Base-by-base conservation (phyloP, 2,329 filamentous ascomycete genomes). In the Pseudogymnoascus sp. region DNA sequence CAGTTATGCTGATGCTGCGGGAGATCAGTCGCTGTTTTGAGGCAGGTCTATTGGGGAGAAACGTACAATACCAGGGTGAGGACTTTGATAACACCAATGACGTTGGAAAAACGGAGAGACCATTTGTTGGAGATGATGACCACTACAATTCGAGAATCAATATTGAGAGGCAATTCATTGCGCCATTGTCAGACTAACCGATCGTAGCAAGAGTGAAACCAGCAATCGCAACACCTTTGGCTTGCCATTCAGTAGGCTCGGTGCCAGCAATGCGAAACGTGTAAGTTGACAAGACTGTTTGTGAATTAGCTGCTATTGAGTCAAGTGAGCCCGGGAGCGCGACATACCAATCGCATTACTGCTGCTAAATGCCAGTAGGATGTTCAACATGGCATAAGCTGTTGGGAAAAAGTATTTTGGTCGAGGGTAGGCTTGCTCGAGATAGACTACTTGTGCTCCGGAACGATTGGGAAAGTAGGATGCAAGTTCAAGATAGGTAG, bases 401-500 rank as follows among this genome's bases (percentile, higher is more conserved):
- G 84, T 83, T 0, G 86, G 85, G 59, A 89, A 84, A 65, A 89
- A 79, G 69, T 84, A 87, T 62, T 78, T 81, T 0, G 87, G 87
- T 1, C 84, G 78, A 0, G 86, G 86, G 66, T 82, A 90, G 0
- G 85, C 83, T 69, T 89, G 87, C 67, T 89, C 87, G 0, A 89
- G 78, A 67, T 88, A 89, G 0, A 87, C 86, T 0, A 87, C 86
- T 68, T 89, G 85, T 0, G 82, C 81, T 0, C 86, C 87, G 1
- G 83, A 87, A 6, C 87, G 82, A 69, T 82, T 88, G 0, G 86
- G 86, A 64, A 89, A 89, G 65, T 85, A 89, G 0, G 83, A 79
- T 0, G 85, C 81, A 12, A 83, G 82, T 68, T 89, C 87, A 7
- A 89, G 80, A 63, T 89, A 89, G 0, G 87, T 80, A 0, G 78